Percentiles rank a stretch among this genome's conserved stretches.
phyloP scores from a whole-genome alignment of 805 yeast species.

The Hanseniaspora singularis region DNA sequence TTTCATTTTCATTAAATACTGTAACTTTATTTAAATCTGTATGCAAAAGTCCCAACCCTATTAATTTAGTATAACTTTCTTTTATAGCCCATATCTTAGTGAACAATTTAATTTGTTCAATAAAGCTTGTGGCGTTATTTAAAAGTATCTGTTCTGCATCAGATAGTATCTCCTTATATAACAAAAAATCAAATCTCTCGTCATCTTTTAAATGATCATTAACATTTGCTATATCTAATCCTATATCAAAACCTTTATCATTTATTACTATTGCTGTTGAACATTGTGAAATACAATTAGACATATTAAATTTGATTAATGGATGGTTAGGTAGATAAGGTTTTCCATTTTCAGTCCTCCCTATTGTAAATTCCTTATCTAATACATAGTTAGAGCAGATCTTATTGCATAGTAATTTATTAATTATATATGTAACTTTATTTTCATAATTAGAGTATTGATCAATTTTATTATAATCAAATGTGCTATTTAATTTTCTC shows the following conservation, averaged over 20 bases:
- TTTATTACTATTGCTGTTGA: conserved; percentile 37
- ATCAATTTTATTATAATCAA: conserved; percentile 29
- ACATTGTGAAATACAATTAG: conserved; percentile 40
- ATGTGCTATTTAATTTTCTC: conserved; percentile 34
- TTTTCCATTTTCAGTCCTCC: conserved; percentile 41
- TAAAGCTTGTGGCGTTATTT: conserved; percentile 15
- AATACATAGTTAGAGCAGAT: conserved; percentile 37
- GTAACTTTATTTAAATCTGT: background rate
- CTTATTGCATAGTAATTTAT: conserved; percentile 33
- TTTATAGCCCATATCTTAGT: conserved; percentile 68
- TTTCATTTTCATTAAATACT: background rate
- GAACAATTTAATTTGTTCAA: conserved; percentile 29
- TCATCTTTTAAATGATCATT: conserved; percentile 18
- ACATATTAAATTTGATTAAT: conserved; percentile 40
- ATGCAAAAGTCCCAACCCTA: conserved; percentile 46
- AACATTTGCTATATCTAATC: conserved; percentile 37
- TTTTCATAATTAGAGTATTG: background rate
- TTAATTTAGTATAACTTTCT: conserved; percentile 58
- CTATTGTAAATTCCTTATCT: conserved; percentile 19
- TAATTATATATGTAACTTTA: conserved; percentile 30
- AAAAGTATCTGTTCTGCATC: conserved; percentile 30
- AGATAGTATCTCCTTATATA: conserved; percentile 36
- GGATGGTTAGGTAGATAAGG: conserved; percentile 33
- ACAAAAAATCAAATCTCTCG: conserved; percentile 23
- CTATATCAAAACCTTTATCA: conserved; percentile 28